Percentiles rank a stretch among this genome's conserved stretches.
Conservation (phyloP, 805 yeast genomes). For the Pichia occidentalis region DNA sequence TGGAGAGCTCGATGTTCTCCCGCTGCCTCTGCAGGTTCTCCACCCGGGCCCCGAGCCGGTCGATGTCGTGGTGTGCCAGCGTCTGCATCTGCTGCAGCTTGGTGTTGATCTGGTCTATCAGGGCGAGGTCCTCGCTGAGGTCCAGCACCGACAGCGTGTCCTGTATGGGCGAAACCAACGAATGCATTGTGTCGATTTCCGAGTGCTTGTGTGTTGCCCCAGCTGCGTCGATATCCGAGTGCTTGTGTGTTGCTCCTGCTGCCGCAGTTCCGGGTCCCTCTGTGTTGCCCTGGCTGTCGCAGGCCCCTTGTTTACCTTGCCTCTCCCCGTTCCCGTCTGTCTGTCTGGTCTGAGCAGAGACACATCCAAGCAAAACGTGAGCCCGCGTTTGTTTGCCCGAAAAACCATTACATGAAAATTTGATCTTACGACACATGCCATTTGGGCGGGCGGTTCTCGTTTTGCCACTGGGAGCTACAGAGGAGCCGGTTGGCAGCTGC, state of each 20-base stretch:
- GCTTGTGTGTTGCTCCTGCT: not conserved
- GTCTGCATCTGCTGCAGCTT: conserved; percentile 3
- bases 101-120: conserved; percentile 2
- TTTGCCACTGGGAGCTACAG: too few species aligned
- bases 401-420: too few species aligned
- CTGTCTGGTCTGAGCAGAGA: too few species aligned
- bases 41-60: not conserved
- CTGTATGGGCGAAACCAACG: conserved; percentile 1
- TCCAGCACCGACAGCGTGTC: conserved; percentile 6
- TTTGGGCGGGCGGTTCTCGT: too few species aligned
- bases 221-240: not conserved
- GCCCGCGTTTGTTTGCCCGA: too few species aligned
- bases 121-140: conserved; percentile 1
- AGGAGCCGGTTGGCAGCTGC: too few species aligned
- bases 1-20: conserved; percentile 7
- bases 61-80: conserved; percentile 1
- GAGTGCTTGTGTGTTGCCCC: not conserved
- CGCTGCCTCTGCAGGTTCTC: conserved; percentile 9
- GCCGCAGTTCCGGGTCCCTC: too few species aligned
- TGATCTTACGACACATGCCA: too few species aligned
- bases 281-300: too few species aligned
- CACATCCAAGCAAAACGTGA: too few species aligned
- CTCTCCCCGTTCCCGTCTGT: too few species aligned
- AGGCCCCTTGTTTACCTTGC: too few species aligned
- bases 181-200: conserved; percentile 2